Evolutionary conservation across 2,329 filamentous ascomycete genomes (phyloP).

Genomic region (Escovopsis weberi): DNA sequence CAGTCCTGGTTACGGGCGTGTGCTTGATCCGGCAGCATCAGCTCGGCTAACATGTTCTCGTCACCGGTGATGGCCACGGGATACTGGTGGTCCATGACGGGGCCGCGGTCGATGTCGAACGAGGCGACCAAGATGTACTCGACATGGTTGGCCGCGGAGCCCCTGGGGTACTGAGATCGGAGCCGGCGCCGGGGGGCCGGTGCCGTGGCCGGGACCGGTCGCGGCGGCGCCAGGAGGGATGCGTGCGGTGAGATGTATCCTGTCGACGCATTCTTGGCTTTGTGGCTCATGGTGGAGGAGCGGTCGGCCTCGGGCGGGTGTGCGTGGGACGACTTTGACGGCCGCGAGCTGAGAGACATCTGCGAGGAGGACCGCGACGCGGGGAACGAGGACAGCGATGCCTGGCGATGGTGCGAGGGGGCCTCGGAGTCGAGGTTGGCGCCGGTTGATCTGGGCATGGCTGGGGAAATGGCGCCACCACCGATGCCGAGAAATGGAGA

Average conservation of each 20-base stretch:
- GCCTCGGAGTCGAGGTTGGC: constrained; percentile 21
- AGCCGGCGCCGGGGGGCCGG: constrained; percentile 37
- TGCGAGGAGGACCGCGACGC: constrained; percentile 43
- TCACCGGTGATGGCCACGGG: constrained; percentile 90
- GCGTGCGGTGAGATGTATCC: constrained; percentile 48
- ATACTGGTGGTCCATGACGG: constrained; percentile 97
- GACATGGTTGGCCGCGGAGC: constrained; percentile 77
- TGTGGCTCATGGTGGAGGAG: constrained; percentile 43
- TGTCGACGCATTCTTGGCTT: constrained; percentile 44
- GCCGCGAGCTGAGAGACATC: constrained; percentile 39
- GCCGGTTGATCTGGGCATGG: constrained; percentile 22
- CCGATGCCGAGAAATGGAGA: constrained; percentile 8
- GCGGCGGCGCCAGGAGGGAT: constrained; percentile 37
- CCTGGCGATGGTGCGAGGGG: constrained; percentile 22
- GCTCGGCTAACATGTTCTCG: constrained; percentile 93
- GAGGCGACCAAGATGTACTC: constrained; percentile 96
- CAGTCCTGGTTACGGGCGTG: constrained; percentile 92
- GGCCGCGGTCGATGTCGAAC: constrained; percentile 91
- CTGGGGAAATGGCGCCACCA: constrained; percentile 29
- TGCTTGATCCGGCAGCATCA: constrained; percentile 96
- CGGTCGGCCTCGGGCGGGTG: constrained; percentile 37
- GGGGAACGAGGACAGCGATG: constrained; percentile 52
- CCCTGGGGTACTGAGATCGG: constrained; percentile 63
- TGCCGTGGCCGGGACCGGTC: constrained; percentile 28
- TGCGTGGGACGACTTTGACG: constrained; percentile 40